Evolutionary conservation across 805 yeast genomes (phyloP), one percentile per base, ranked within the genome.

Genomic region (Hagleromyces aurorensis): DNA sequence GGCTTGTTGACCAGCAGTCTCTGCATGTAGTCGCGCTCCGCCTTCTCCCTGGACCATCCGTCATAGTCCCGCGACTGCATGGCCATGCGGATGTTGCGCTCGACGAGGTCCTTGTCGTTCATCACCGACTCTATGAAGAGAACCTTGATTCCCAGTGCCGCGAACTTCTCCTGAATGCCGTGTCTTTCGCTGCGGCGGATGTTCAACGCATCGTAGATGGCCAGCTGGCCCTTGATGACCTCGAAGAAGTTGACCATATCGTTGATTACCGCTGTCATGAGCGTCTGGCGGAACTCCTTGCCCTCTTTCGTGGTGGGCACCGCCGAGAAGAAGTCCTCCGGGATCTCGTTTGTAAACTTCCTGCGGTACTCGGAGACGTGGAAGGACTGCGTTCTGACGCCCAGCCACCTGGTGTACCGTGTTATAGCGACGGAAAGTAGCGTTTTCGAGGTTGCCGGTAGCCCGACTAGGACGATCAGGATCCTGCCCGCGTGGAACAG

Each of bases 401-500:
- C 98, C 25, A 91, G 64, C 98, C 98, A 91, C 46, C 96, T 70
- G 43, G 93, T 65, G 55, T 87, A 91, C 35, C 98, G 70, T 4
- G 96, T 85, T 40, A 91, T 67, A 9, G 94, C 78, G 21, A 89
- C 96, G 5, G 96, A 80, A 29, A 89, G 65, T 52, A 86, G 85
- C 1, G 98, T 91, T 54, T 91, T 91, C 2, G 97, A 96, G 27
- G 97, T 69, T 1, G 96, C 97, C 2, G 98, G 97, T 36, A 87
- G 65, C 0, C 98, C 98, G 4, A 83, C 89, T 43, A 91, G 67
- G 4, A 81, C 84, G 30, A 91, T 79, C 45, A 94, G 75, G 24
- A 91, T 75, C 46, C 84, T 82, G 3, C 98, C 98, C 4, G 98
- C 97, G 49, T 91, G 97, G 61, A 84, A 91, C 46, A 91, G 65